These are phyloP conservation scores for Solidago caesia DNA, from an alignment of 129 eudicot species.

Conservation along the genomic window DNA sequence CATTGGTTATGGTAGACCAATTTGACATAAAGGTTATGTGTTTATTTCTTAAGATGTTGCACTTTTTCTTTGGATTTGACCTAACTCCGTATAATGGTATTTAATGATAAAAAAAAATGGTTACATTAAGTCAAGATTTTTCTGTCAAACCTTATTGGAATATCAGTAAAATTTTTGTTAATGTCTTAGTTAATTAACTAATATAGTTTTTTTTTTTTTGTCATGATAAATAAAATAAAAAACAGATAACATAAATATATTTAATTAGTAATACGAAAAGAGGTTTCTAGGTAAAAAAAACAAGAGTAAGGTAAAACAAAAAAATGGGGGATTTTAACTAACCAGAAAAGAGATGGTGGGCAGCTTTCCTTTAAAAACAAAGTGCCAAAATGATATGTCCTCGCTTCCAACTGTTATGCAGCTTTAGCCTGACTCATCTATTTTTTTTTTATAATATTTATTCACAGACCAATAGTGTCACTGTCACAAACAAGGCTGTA, in stretches of 20 bases:
- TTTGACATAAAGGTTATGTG: too few relatives aligned
- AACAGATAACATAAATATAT: neutral
- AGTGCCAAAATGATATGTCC: conserved; percentile 31
- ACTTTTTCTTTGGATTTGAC: too few relatives aligned
- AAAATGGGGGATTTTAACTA: conserved; percentile 17
- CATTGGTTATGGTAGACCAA: too few relatives aligned
- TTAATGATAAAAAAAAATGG: too few relatives aligned
- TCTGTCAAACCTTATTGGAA: too few relatives aligned
- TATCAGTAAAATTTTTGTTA: too few relatives aligned
- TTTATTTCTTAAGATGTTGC: too few relatives aligned
- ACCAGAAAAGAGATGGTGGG: conserved; percentile 29
- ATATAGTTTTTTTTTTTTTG: too few relatives aligned
- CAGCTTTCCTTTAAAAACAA: conserved; percentile 31
- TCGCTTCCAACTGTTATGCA: conserved; percentile 29
- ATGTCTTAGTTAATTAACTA: too few relatives aligned
- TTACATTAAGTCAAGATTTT: too few relatives aligned
- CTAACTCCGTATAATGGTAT: too few relatives aligned
- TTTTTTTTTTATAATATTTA: conserved; percentile 1
- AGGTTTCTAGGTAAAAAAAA: neutral
- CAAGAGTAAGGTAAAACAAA: neutral
- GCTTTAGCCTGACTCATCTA: conserved; percentile 8
- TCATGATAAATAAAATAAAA: too few relatives aligned
- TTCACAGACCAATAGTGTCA: conserved; percentile 18
- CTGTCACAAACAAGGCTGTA: conserved; percentile 2
- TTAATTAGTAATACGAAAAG: neutral